A percentile compares a stretch with the other conserved stretches of the same genome.
phyloP scores from a whole-genome alignment of 805 yeast species.

The Zygoascus bituminiphila region DNA sequence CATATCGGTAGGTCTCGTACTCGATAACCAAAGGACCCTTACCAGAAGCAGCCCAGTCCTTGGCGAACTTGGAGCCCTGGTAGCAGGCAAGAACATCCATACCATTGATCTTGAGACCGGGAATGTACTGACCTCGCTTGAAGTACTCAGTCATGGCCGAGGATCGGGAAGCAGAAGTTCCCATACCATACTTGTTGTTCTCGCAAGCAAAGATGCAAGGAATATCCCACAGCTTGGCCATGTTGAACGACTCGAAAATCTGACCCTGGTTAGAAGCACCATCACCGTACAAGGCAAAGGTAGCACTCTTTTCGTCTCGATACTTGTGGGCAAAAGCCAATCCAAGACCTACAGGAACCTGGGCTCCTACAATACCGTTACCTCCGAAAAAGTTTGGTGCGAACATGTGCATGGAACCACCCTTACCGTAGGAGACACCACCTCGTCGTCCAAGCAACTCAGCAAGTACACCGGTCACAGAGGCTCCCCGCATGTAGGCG shows the following conservation, averaged over 20 bases:
- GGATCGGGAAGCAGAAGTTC: conserved; percentile 94
- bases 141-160: conserved; percentile 94
- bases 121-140: conserved; percentile 99
- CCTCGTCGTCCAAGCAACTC: conserved; percentile 95
- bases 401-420: conserved; percentile 99
- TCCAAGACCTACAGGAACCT: conserved; percentile 97
- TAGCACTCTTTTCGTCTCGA: conserved; percentile 57
- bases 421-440: conserved; percentile 96
- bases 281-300: conserved; percentile 92
- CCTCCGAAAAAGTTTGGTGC: conserved; percentile 96
- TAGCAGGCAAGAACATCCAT: conserved; percentile 94
- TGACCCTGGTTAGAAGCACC: conserved; percentile 99
- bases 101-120: conserved; percentile 97
- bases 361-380: conserved; percentile 99
- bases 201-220: conserved; percentile 95
- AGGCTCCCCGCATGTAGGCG: conserved; percentile 91
- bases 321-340: conserved; percentile 98
- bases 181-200: conserved; percentile 99
- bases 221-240: conserved; percentile 98
- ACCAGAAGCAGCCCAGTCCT: conserved; percentile 88
- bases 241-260: conserved; percentile 94
- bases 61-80: conserved; percentile 94
- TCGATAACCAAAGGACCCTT: conserved; percentile 95
- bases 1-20: conserved; percentile 98
- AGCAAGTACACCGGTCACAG: conserved; percentile 83